Conservation (phyloP, 202 grass and related monocot species). For the Panicum hallii region DNA sequence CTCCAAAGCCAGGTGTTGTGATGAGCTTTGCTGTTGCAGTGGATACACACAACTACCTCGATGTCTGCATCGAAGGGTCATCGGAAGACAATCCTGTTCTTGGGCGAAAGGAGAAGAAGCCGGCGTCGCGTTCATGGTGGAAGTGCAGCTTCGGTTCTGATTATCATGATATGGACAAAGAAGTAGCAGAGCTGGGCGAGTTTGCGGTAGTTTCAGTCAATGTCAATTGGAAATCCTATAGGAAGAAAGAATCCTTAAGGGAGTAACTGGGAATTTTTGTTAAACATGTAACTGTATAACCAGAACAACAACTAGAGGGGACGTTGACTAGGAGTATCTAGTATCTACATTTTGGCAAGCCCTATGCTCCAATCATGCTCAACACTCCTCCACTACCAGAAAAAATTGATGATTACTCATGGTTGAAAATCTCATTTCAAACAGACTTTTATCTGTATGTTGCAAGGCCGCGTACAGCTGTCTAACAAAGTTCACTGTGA, state of each 20-base stretch:
- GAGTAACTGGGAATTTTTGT: background rate
- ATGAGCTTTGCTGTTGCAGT: slow-evolving; percentile 18
- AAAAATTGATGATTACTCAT: no score
- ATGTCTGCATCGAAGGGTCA: slow-evolving; percentile 17
- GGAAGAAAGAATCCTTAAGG: background rate
- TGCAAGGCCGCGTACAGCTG: no score
- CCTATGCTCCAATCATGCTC: no score
- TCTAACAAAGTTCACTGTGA: no score
- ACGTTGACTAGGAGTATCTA: no score
- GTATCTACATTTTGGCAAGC: no score
- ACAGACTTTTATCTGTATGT: no score
- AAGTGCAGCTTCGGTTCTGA: background rate
- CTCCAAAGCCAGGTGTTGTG: background rate
- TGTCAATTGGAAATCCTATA: slow-evolving; percentile 2
- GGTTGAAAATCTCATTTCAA: no score
- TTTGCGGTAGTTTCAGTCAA: slow-evolving; percentile 16
- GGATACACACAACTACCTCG: background rate
- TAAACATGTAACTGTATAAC: no score
- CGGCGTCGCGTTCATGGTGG: background rate
- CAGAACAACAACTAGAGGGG: no score
- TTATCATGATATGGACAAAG: background rate
- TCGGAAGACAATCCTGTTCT: background rate
- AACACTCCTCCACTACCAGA: no score
- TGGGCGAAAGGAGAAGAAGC: background rate
- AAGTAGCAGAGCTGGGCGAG: background rate